Percentiles rank a stretch among this genome's conserved stretches.
Evolutionary conservation across 2,329 filamentous ascomycete species (phyloP).

Genomic region (Colletotrichum sp.): DNA sequence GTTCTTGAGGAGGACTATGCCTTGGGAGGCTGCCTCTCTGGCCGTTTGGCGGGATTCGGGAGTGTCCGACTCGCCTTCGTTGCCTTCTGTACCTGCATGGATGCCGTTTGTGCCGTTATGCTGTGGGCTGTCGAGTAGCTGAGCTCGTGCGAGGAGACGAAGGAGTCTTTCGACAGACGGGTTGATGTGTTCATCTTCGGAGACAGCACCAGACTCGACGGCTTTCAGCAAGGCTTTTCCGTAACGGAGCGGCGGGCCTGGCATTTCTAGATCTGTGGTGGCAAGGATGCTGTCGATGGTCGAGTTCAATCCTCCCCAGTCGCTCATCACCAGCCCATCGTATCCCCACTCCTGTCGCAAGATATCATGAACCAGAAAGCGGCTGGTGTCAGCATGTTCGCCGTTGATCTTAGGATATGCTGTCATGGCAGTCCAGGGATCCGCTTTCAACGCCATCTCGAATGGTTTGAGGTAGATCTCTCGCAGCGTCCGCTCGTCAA

Average conservation of each 20-base stretch:
- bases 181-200: background rate
- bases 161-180: background rate
- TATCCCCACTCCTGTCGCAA: slow-evolving; percentile 49
- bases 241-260: slow-evolving; percentile 28
- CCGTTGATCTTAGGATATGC: slow-evolving; percentile 53
- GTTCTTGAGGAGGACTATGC: slow-evolving; percentile 69
- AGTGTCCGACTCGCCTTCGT: background rate
- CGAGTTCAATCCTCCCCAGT: slow-evolving; percentile 46
- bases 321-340: slow-evolving; percentile 50
- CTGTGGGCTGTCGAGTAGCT: background rate
- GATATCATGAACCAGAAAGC: slow-evolving; percentile 37
- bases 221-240: background rate
- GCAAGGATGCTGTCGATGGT: slow-evolving; percentile 35
- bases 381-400: slow-evolving; percentile 41
- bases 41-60: background rate
- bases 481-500: slow-evolving; percentile 32
- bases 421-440: slow-evolving; percentile 50
- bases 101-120: background rate
- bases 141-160: background rate
- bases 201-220: background rate
- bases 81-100: background rate
- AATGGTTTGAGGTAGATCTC: slow-evolving; percentile 50
- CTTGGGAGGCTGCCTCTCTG: background rate
- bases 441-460: slow-evolving; percentile 45
- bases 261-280: slow-evolving; percentile 39